phyloP scores from a whole-genome alignment of 768 basidiomycete species.

The Naganishia antarctica region DNA sequence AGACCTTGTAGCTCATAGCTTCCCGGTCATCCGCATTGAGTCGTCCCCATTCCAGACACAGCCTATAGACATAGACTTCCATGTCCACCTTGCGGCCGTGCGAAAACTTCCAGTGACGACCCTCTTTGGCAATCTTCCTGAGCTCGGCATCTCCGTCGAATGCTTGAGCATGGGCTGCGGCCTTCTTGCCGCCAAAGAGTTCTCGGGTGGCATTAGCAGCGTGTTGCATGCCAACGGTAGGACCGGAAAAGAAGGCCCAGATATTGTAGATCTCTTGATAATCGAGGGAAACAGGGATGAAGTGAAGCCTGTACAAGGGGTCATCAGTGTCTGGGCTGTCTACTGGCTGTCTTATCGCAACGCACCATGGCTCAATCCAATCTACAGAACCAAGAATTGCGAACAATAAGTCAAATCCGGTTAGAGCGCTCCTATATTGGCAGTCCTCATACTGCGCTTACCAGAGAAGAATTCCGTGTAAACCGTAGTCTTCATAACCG shows the following conservation, averaged over 20 bases:
- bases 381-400: too few relatives aligned
- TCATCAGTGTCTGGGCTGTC: background rate
- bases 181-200: slow-evolving; percentile 27
- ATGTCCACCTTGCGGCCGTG: slow-evolving; percentile 80
- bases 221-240: slow-evolving; percentile 59
- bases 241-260: slow-evolving; percentile 85
- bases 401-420: too few relatives aligned
- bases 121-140: slow-evolving; percentile 77
- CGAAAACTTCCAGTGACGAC: slow-evolving; percentile 86
- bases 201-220: slow-evolving; percentile 55
- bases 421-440: too few relatives aligned
- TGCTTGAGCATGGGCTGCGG: slow-evolving; percentile 39
- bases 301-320: slow-evolving; percentile 68
- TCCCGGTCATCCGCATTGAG: slow-evolving; percentile 80
- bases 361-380: slow-evolving; percentile 85
- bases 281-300: slow-evolving; percentile 78
- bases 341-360: slow-evolving; percentile 24
- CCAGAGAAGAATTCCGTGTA: slow-evolving; percentile 77
- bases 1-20: slow-evolving; percentile 40
- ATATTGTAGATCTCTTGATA: slow-evolving; percentile 93
- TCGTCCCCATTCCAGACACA: slow-evolving; percentile 82
- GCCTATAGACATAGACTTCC: slow-evolving; percentile 54
- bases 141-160: slow-evolving; percentile 67
- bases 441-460: too few relatives aligned
- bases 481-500: slow-evolving; percentile 81